Evolutionary conservation across 768 basidiomycete genomes (phyloP), one percentile per base, ranked within the genome.

Genomic region (Amanita molliuscula): DNA sequence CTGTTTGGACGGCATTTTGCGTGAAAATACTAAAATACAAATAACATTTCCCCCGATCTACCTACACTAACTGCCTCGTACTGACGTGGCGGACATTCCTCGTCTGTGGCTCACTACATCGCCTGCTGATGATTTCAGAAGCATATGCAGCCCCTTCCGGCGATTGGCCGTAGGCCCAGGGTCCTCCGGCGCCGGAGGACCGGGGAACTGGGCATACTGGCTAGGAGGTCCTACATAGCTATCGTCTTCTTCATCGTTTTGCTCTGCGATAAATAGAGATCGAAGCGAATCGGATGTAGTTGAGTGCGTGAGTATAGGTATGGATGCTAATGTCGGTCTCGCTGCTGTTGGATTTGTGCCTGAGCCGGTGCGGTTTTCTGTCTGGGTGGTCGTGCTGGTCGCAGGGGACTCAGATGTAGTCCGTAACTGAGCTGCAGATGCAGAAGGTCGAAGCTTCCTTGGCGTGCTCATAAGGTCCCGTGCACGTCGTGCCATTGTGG

Each of bases 361-460:
- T 3, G 84, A 72, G 52, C 85, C 77, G 62, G 65, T 74, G 54
- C 84, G 74, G 44, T 71, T 75, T 56, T 73, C 74, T 29, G 72
- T 71, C 26, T 65, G 65, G 50, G 42, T 57, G 56, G 60, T 44
- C 41, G 66, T 60, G 53, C 62, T 52, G 49, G 61, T 48, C 38
- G 65, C 55, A 57, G 62, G 55, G 28, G 67, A 50, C 40, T 69
- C 68, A n/a, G 74, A 67, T 8, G 67, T 66, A 13, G 72, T 77
- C 51, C 86, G 75, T 35, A 89, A 67, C 57, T 89, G 87, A 10
- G 84, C 83, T 46, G 87, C 86, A 60, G 87, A 89, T 55, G 78
- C 74, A 18, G 87, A 89, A 13, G 86, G 82, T 46, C 87, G 75
- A 51, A 89, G 60, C 55, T 71, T 73, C 58, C 83, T 72, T 25